Conservation (phyloP, 1,139 yeast species). For the Saccharomyces hybrid region DNA sequence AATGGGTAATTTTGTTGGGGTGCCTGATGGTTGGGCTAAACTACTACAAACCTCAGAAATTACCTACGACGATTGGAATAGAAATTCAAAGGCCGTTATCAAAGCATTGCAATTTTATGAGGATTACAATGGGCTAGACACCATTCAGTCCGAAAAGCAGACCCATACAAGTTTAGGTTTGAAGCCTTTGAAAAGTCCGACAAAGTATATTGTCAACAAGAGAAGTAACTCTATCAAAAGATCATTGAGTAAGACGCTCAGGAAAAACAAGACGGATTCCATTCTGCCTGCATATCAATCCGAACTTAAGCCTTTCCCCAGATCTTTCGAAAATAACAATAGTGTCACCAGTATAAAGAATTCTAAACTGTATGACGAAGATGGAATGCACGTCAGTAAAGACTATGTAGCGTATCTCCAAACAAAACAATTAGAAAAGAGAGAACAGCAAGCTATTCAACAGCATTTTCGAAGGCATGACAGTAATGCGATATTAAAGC, state of each 20-base stretch:
- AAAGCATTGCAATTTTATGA: slow-evolving; percentile 82
- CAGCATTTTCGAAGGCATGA: background rate
- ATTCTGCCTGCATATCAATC: background rate
- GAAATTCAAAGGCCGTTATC: slow-evolving; percentile 74
- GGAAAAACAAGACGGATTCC: background rate
- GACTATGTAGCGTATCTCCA: background rate
- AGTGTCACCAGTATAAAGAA: background rate
- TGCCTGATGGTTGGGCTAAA: slow-evolving; percentile 70
- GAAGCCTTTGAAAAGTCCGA: background rate
- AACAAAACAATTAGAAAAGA: background rate
- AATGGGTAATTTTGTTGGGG: slow-evolving; percentile 62
- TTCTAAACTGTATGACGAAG: background rate
- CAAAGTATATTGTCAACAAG: background rate
- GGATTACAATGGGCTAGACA: slow-evolving; percentile 28
- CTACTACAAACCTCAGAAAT: slow-evolving; percentile 65
- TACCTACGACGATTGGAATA: slow-evolving; percentile 72
- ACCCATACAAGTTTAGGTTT: background rate
- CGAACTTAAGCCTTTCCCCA: background rate
- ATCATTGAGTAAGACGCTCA: background rate
- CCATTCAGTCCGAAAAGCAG: background rate
- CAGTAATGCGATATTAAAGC: background rate
- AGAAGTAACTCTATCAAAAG: background rate
- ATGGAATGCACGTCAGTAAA: background rate
- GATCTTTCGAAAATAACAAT: background rate
- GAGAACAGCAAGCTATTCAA: background rate